Percentiles rank a stretch among this genome's conserved stretches.
Evolutionary conservation across 2,329 filamentous ascomycete species (phyloP).

Genomic region (Drechslerella dactyloides): DNA sequence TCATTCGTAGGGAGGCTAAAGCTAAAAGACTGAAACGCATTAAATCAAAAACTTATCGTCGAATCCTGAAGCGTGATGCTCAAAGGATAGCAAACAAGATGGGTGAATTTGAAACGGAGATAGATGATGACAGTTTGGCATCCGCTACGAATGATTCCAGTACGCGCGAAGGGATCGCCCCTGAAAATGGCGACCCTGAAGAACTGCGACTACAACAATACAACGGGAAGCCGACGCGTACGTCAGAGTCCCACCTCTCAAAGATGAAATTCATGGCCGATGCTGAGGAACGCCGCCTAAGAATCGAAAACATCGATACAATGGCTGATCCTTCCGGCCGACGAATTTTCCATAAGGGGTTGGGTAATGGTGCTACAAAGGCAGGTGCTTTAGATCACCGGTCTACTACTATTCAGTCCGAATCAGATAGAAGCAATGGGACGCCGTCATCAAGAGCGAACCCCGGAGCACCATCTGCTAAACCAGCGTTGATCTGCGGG

Average conservation of each 20-base stretch:
- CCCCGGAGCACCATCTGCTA: not conserved
- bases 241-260: conserved; percentile 69
- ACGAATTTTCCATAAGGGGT: conserved; percentile 61
- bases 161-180: conserved; percentile 57
- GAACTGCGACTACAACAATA: conserved; percentile 64
- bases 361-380: not conserved
- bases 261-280: conserved; percentile 94
- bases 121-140: conserved; percentile 67
- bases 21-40: conserved; percentile 97
- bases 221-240: conserved; percentile 55
- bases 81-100: conserved; percentile 60
- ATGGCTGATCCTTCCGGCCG: conserved; percentile 57
- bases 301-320: conserved; percentile 62
- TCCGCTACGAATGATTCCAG: conserved; percentile 70
- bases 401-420: not conserved
- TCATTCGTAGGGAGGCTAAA: conserved; percentile 86
- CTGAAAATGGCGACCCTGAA: not conserved
- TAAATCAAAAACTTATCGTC: conserved; percentile 93
- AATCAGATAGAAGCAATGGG: not conserved
- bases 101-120: conserved; percentile 57
- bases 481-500: conserved; percentile 53
- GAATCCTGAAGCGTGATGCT: conserved; percentile 82
- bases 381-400: conserved; percentile 63
- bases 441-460: not conserved
- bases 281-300: conserved; percentile 65